These are phyloP conservation scores for Pythium sp. DNA, from an alignment of 352 stramenopile species.

Conservation along the genomic window DNA sequence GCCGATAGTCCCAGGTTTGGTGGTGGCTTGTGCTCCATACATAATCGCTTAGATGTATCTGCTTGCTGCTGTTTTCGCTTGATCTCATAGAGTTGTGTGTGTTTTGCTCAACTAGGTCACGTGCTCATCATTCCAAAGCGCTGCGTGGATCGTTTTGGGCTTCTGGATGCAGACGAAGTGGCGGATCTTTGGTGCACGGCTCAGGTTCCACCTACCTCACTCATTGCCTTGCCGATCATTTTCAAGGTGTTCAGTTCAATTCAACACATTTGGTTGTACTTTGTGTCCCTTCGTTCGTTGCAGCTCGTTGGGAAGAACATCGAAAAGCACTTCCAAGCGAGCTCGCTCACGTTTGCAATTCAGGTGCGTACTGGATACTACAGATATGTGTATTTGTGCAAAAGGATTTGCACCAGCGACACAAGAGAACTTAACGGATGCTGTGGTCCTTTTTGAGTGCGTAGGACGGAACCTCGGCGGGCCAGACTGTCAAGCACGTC, in stretches of 20 bases:
- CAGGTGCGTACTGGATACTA: slow-evolving; percentile 42
- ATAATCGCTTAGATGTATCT: background rate
- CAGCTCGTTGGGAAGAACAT: slow-evolving; percentile 73
- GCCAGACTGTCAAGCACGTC: slow-evolving; percentile 91
- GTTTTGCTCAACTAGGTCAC: slow-evolving; percentile 54
- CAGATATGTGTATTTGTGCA: background rate
- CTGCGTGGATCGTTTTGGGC: slow-evolving; percentile 63
- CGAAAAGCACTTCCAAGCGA: slow-evolving; percentile 61
- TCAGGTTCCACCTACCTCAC: slow-evolving; percentile 36
- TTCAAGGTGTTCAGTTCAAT: too few species aligned
- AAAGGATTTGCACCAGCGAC: background rate
- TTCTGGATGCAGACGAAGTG: slow-evolving; percentile 83
- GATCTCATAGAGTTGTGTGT: background rate
- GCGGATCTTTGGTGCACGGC: slow-evolving; percentile 87
- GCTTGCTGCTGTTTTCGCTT: background rate
- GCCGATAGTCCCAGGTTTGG: slow-evolving; percentile 83
- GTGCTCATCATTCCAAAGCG: slow-evolving; percentile 88
- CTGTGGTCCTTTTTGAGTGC: background rate
- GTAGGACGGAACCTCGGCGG: slow-evolving; percentile 84
- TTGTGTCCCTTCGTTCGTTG: background rate
- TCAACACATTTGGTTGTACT: background rate
- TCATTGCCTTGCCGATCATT: background rate
- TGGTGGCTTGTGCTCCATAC: background rate
- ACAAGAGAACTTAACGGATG: background rate
- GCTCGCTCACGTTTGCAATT: slow-evolving; percentile 90